phyloP scores from a whole-genome alignment of 176 grass and related monocot species.

The Aegilops tauschii region DNA sequence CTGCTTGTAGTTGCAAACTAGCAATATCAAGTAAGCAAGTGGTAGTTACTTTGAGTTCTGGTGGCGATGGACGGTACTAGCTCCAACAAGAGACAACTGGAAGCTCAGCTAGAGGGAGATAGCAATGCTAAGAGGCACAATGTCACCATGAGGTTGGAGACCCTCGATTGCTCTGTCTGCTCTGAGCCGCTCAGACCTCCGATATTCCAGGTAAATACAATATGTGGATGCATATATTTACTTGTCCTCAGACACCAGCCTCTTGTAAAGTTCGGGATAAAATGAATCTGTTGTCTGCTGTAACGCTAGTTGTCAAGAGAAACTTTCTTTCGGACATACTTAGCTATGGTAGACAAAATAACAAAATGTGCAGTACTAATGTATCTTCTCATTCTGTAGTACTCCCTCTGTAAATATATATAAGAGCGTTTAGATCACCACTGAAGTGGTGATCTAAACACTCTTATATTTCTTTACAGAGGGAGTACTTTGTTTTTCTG shows the following conservation, averaged over 20 bases:
- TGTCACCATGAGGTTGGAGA: not conserved
- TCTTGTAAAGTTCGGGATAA: not conserved
- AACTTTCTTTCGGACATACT: not conserved
- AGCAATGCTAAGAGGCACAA: not conserved
- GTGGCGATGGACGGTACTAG: not conserved
- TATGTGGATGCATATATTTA: not conserved
- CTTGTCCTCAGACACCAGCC: not conserved
- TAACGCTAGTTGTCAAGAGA: not conserved
- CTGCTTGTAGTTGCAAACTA: not conserved
- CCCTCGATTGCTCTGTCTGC: not conserved
- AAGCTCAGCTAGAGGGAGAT: not conserved
- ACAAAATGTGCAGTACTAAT: not conserved
- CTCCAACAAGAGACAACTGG: not conserved
- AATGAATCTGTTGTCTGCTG: not conserved
- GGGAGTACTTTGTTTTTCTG: not conserved
- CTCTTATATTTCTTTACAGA: no score
- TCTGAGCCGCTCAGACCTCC: not conserved
- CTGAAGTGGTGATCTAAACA: no score
- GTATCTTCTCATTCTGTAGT: not conserved
- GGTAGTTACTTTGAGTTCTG: not conserved
- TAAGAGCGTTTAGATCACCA: no score
- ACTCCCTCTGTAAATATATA: no score
- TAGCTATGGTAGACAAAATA: not conserved
- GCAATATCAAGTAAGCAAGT: not conserved
- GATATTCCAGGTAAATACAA: not conserved